Percentiles rank a stretch among this genome's conserved stretches.
phyloP scores from a whole-genome alignment of 371 early-diverging fungal species.

The Mucor plumbeus region DNA sequence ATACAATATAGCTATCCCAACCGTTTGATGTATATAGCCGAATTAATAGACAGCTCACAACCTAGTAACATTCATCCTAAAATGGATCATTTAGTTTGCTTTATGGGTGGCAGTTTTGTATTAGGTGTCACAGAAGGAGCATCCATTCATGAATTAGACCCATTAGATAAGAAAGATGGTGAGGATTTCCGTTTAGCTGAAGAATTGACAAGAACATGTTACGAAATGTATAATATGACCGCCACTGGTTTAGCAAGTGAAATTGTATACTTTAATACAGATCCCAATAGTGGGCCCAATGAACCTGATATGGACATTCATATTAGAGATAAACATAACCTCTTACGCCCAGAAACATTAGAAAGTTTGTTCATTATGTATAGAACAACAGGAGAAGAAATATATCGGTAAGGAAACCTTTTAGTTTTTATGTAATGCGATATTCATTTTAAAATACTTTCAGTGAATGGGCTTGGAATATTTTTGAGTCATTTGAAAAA shows the following conservation, averaged over 20 bases:
- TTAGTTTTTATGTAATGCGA: background rate
- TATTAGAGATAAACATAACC: conserved; percentile 66
- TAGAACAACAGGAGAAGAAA: conserved; percentile 82
- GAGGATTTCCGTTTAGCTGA: conserved; percentile 76
- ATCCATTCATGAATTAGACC: conserved; percentile 25
- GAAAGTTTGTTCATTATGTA: conserved; percentile 88
- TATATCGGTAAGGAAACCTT: conserved; percentile 58
- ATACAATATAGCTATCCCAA: conserved; percentile 65
- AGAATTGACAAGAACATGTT: conserved; percentile 80
- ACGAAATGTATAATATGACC: conserved; percentile 80
- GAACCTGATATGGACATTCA: conserved; percentile 70
- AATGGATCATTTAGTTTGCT: conserved; percentile 96
- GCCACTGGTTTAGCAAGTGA: conserved; percentile 86
- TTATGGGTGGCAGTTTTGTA: conserved; percentile 86
- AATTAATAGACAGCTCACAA: conserved; percentile 44
- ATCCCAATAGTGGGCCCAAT: conserved; percentile 32
- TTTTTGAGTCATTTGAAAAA: conserved; percentile 84
- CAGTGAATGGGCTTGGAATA: conserved; percentile 92
- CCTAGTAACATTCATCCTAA: conserved; percentile 59
- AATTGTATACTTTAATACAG: conserved; percentile 66
- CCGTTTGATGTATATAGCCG: conserved; percentile 75
- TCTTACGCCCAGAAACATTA: conserved; percentile 88
- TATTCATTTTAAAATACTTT: conserved; percentile 9
- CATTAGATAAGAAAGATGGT: conserved; percentile 36
- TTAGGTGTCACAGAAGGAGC: conserved; percentile 75